Percentiles rank a stretch among this genome's conserved stretches.
phyloP scores from a whole-genome alignment of 305 asterid genomes.

The Fraxinus baroniana region DNA sequence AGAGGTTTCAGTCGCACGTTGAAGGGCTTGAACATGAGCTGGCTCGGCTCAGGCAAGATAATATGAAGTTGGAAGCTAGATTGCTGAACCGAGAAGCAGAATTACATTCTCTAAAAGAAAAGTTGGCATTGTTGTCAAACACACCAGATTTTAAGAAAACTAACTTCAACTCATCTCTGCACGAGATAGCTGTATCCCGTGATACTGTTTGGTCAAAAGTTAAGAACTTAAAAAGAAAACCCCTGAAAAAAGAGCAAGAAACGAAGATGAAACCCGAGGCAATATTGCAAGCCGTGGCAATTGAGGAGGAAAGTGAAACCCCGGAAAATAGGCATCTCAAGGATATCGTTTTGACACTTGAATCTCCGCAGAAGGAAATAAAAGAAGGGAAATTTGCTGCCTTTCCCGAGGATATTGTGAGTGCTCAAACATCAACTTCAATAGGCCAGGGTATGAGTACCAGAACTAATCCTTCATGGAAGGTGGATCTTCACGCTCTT shows the following conservation, averaged over 20 bases:
- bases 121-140: conserved; percentile 44
- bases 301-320: conserved; percentile 27
- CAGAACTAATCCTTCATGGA: conserved; percentile 44
- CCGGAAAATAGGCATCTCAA: conserved; percentile 33
- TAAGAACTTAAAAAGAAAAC: conserved; percentile 57
- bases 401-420: conserved; percentile 28
- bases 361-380: conserved; percentile 42
- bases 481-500: conserved; percentile 87
- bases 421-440: conserved; percentile 39
- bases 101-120: conserved; percentile 55
- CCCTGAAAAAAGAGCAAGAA: conserved; percentile 48
- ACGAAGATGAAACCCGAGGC: conserved; percentile 32
- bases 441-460: conserved; percentile 31
- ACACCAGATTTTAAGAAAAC: conserved; percentile 52
- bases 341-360: conserved; percentile 63
- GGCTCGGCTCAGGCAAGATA: conserved; percentile 56
- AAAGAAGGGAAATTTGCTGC: conserved; percentile 32
- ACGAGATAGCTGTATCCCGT: conserved; percentile 32
- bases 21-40: conserved; percentile 59
- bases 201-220: conserved; percentile 70
- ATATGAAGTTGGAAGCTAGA: conserved; percentile 51
- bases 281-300: conserved; percentile 25
- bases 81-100: conserved; percentile 63
- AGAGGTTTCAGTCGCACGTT: conserved; percentile 55
- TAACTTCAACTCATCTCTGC: conserved; percentile 41